Conservation (phyloP, 306 rosid genomes). For the Dalbergia cultrata region DNA sequence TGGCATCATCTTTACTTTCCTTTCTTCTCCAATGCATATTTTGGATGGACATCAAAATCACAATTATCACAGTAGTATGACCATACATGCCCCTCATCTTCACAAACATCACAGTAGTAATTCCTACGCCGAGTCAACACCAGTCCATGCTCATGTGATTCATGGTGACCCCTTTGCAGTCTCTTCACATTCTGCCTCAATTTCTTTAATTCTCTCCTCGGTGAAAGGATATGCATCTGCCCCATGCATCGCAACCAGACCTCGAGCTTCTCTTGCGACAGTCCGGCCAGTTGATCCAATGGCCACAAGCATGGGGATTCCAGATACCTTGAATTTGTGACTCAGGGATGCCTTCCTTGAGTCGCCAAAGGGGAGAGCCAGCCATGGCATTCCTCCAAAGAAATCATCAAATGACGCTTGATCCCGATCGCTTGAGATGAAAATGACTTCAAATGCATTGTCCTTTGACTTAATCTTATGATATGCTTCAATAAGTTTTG, state of each 20-base stretch:
- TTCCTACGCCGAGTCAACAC: conserved; percentile 45
- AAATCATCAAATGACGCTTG: conserved; percentile 69
- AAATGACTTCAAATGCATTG: conserved; percentile 71
- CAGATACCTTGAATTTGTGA: conserved; percentile 65
- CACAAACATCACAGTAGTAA: conserved; percentile 59
- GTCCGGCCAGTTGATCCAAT: conserved; percentile 75
- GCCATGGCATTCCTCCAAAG: conserved; percentile 84
- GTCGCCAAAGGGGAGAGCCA: conserved; percentile 84
- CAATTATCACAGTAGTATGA: conserved; percentile 70
- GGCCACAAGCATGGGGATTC: conserved; percentile 74
- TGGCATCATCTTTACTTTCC: conserved; percentile 45
- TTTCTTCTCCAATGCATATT: conserved; percentile 59
- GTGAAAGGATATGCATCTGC: conserved; percentile 84
- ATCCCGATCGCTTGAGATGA: conserved; percentile 78
- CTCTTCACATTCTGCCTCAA: conserved; percentile 61
- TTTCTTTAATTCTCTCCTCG: conserved; percentile 56
- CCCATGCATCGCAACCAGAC: conserved; percentile 56
- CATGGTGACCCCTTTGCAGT: conserved; percentile 68
- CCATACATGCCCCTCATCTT: conserved; percentile 55
- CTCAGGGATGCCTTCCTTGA: conserved; percentile 65
- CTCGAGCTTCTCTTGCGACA: conserved; percentile 63
- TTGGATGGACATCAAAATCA: conserved; percentile 74
- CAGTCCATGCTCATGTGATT: conserved; percentile 69
- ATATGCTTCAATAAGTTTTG: conserved; percentile 70
- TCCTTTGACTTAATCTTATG: conserved; percentile 67